Base-by-base conservation (phyloP, 129 eudicot genomes). In the Logfia minima region DNA sequence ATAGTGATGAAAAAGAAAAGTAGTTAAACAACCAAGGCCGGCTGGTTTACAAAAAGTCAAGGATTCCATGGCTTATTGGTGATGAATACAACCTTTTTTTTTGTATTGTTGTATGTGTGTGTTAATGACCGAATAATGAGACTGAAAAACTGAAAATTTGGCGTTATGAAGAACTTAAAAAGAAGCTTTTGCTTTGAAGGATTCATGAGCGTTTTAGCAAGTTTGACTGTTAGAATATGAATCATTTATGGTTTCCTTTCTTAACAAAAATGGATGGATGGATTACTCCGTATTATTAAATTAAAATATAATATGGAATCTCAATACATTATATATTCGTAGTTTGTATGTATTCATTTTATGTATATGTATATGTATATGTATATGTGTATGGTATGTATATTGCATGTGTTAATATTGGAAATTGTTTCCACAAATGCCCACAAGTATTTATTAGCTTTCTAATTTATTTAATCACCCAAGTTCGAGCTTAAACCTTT, bases 211-310 rank as follows among this genome's bases (percentile, higher is more conserved):
- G 84, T 80, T 80, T 79, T 80, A 67, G 84, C 64, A 80, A 63
- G 80, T 74, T 80, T 80, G 84, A 80, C 84, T 68, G 76, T 67
- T 80, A 66, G 84, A 67, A 67, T 66, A 18, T 67, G 79, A 80
- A 11, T 3, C 72, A 56, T 80, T 73, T 53, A 73, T 72, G 55
- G 79, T 75, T 65, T 75, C 48, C 71, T 28, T 75, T 45, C 1
- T 1, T 26, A 26, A 26, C 1, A 26, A 26, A 1, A 26, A 26
- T 26, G 2, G 2, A 26, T 0, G 1, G 1, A 1, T 26, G 0
- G 1, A 26, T 26, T 26, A 26, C 29, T 26, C 2, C 29, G 29
- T 26, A 26, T 26, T 26, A 26, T 26, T 26, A 26, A 26, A 26
- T 26, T 26, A 26, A 26, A 26, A 26, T 26, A 1, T 1, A 26